phyloP scores from a whole-genome alignment of 352 stramenopile genomes.

The Phytophthora colocasiae region DNA sequence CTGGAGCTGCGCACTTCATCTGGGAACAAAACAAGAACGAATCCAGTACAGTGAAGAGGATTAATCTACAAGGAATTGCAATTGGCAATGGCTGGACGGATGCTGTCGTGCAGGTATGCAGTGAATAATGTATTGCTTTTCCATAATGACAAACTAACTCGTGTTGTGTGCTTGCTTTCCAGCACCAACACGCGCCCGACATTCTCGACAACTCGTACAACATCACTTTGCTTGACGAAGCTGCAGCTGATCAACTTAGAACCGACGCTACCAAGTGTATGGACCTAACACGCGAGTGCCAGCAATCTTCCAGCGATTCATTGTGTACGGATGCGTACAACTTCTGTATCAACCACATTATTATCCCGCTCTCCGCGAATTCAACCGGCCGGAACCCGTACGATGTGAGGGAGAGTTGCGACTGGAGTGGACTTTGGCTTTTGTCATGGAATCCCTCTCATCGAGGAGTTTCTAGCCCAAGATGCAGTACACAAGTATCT shows the following conservation, averaged over 20 bases:
- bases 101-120: constrained; percentile 42
- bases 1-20: constrained; percentile 49
- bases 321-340: constrained; percentile 36
- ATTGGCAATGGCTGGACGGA: constrained; percentile 36
- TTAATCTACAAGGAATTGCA: background rate
- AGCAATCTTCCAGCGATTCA: constrained; percentile 19
- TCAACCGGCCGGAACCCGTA: constrained; percentile 52
- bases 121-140: background rate
- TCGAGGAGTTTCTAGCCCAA: constrained; percentile 62
- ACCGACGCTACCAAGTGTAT: constrained; percentile 33
- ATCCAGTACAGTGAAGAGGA: background rate
- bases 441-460: constrained; percentile 47
- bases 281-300: constrained; percentile 28
- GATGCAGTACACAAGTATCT: constrained; percentile 36
- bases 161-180: background rate
- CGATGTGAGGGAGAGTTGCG: constrained; percentile 57
- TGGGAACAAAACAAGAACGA: constrained; percentile 39
- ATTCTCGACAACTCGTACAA: constrained; percentile 68
- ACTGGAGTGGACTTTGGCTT: constrained; percentile 39
- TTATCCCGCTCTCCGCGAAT: constrained; percentile 31
- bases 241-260: constrained; percentile 39
- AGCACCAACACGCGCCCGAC: constrained; percentile 38
- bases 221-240: constrained; percentile 49
- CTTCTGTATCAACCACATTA: constrained; percentile 44
- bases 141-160: background rate